Base-by-base conservation (phyloP, 78 protist genomes). In the Dictyostelium firmibasis region DNA sequence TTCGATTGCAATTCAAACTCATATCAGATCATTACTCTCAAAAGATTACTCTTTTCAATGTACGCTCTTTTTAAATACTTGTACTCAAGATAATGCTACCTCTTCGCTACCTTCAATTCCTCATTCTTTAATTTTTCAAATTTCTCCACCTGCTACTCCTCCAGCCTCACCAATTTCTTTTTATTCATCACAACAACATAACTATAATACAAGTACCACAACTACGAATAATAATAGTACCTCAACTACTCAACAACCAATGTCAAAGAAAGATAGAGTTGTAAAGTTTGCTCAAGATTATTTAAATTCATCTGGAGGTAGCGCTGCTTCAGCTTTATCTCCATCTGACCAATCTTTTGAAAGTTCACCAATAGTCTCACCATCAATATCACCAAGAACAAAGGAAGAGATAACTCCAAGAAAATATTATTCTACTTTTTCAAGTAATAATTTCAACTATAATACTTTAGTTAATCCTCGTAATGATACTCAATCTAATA, bases 371-470 rank as follows among this genome's bases (percentile, higher is more conserved):
- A 62, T 44, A 3, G 13, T 62, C 10, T 87, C 93, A 25, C 93
- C 93, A 35, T 84, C 93, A n/a, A 25, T 87, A 23, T 87, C 93
- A 13, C 93, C 93, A n/a, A 87, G 74, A 62, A 6, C 1, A 53
- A 50, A 70, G 23, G 33, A 35, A 35, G 84, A 76, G 14, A 4
- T 50, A 6, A 76, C 93, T 16, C 78, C 93, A 25, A 38, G 84
- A 75, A 75, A 75, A 75, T 31, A 33, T 33, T 33, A 27, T 33
- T 33, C 79, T 14, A 33, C 79, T 4, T 33, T 72, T 72, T 72
- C 79, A 64, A 64, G 74, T 64, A 64, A 64, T 64, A 64, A 25
- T 64, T 64, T 50, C 62, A 50, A 50, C 16, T 50, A 50, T 16
- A 50, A 50, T 50, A 1, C 62, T 50, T 50, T 50, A 16, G 62